phyloP scores from a whole-genome alignment of 805 yeast genomes.

The Alloascoidea africana region DNA sequence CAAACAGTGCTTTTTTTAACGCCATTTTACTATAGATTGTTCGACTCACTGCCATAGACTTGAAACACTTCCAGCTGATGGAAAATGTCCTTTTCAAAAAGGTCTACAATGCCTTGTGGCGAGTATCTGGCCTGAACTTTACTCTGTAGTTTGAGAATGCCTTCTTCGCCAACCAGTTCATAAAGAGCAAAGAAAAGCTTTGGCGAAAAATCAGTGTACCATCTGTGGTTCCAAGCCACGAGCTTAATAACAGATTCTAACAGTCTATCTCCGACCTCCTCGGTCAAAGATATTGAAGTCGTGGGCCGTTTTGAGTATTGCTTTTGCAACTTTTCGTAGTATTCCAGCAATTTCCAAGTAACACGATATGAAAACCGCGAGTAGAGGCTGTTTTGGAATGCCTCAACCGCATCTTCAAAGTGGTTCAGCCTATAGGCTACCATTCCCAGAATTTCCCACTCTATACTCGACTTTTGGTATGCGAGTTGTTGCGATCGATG shows the following conservation, averaged over 20 bases:
- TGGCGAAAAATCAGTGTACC: conserved; percentile 90
- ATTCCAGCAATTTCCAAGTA: conserved; percentile 56
- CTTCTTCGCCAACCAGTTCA: conserved; percentile 58
- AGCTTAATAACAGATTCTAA: conserved; percentile 61
- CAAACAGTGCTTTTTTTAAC: no score
- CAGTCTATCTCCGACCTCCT: conserved; percentile 35
- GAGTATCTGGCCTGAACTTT: conserved; percentile 1
- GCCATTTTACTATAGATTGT: no score
- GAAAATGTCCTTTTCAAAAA: not conserved
- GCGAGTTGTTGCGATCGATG: conserved; percentile 77
- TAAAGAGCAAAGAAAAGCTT: conserved; percentile 39
- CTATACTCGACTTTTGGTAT: conserved; percentile 63
- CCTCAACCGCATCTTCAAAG: conserved; percentile 72
- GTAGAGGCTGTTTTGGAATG: conserved; percentile 58
- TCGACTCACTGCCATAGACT: not conserved
- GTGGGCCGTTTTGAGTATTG: conserved; percentile 10
- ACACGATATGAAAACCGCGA: conserved; percentile 72
- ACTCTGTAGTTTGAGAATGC: conserved; percentile 52
- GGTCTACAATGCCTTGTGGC: not conserved
- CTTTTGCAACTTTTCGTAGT: conserved; percentile 21
- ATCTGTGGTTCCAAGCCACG: conserved; percentile 95
- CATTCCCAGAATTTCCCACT: conserved; percentile 87
- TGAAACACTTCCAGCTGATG: not conserved
- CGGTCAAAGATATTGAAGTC: conserved; percentile 21
- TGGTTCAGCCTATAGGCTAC: conserved; percentile 80